Base-by-base conservation (phyloP, 441 rosid species). In the Croton laevigatus region DNA sequence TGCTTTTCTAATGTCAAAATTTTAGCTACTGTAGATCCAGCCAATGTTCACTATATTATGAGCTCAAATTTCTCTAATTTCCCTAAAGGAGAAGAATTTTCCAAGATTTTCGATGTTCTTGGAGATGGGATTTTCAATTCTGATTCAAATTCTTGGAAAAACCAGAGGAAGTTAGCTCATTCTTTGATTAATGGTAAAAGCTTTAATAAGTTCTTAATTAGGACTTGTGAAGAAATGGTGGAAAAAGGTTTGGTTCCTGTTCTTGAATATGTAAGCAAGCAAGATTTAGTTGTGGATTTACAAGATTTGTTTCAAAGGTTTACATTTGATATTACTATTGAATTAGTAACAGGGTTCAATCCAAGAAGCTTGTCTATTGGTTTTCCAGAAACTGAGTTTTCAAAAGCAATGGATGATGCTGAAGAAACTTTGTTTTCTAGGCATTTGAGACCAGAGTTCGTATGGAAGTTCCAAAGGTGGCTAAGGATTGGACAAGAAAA, bases 61-160 rank as follows among this genome's bases (percentile, higher is more conserved):
- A 85, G 80, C 82, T 49, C 81, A 46, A 85, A 83, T 65, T 85
- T 85, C 70, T 65, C 53, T 5, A 83, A 80, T 54, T 83, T 51
- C 69, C 82, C 75, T 1, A 81, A 81, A 74, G 84, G 86, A 9
- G 8, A 79, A 3, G 74, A 78, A 5, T 78, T 77, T 73, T 71
- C 71, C 49, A 59, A 73, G 10, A 53, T 79, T 9, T 81, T 85
- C 32, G 83, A 80, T 40, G 58, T 81, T 72, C 71, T 81, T 37
- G 80, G 84, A 1, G 75, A 81, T 13, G 84, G 75, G 32, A 75
- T 83, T 59, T 66, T 83, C 61, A 81, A 71, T 57, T 32, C 80
- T 0, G 87, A 84, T 69, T 46, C 34, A 5, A 75, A 76, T 6
- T 51, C 59, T 42, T 81, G 85, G 83, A 73, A 69, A 34, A 71